A percentile compares a stretch with the other conserved stretches of the same genome.
Evolutionary conservation across 2,329 filamentous ascomycete genomes (phyloP).

Genomic region (Huntiella decipiens): DNA sequence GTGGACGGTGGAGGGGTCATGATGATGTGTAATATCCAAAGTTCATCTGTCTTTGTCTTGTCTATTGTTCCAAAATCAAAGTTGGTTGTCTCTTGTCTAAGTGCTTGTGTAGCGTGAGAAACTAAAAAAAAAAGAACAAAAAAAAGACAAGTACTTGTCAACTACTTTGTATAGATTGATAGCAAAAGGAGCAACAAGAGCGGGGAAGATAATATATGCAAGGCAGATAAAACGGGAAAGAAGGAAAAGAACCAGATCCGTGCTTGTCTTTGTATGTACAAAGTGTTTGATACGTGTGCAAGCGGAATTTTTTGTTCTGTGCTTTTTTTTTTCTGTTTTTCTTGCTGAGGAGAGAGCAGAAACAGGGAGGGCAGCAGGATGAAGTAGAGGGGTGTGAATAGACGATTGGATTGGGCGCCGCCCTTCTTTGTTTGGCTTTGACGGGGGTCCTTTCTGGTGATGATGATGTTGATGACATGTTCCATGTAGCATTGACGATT

Average conservation of each 20-base stretch:
- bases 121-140: background rate
- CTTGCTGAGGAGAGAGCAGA: background rate
- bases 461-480: too few species aligned
- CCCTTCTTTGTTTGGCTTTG: too few species aligned
- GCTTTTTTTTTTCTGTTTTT: background rate
- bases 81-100: background rate
- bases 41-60: background rate
- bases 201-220: background rate
- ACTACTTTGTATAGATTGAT: background rate
- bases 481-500: too few species aligned
- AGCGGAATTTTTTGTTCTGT: background rate
- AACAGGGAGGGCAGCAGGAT: too few species aligned
- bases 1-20: background rate
- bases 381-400: too few species aligned
- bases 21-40: background rate
- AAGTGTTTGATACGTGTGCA: background rate
- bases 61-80: background rate
- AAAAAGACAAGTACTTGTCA: constrained; percentile 2
- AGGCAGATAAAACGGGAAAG: background rate
- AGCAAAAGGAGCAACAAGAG: background rate
- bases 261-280: background rate
- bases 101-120: background rate
- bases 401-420: too few species aligned
- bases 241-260: background rate
- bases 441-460: too few species aligned